These are phyloP conservation scores for Pyrenula aspistea DNA, from an alignment of 495 filamentous ascomycete species.

Conservation along the genomic window DNA sequence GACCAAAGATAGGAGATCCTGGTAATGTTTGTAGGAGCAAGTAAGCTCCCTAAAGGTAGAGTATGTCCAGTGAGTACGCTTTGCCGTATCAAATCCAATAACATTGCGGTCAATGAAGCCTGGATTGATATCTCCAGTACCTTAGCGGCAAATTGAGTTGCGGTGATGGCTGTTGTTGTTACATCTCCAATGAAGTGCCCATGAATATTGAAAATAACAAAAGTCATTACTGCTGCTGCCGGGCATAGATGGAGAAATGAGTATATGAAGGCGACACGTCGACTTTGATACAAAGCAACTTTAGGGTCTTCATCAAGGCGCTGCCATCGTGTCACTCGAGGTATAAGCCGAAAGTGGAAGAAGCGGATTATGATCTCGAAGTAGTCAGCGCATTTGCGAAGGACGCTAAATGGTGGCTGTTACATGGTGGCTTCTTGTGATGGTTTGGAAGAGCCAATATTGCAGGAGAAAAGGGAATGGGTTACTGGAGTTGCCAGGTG, in stretches of 20 bases:
- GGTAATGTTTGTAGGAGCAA: slow-evolving; percentile 11
- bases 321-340: not conserved
- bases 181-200: not conserved
- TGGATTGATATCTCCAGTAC: slow-evolving; percentile 14
- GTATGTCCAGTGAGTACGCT: slow-evolving; percentile 4
- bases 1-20: slow-evolving; percentile 16
- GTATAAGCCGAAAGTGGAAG: not conserved
- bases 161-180: slow-evolving; percentile 1
- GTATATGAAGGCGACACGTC: not conserved
- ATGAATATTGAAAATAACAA: not conserved
- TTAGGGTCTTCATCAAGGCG: not conserved
- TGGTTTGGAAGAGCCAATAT: too few species aligned
- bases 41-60: slow-evolving; percentile 11
- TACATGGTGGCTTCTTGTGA: too few species aligned
- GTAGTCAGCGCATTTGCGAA: too few species aligned
- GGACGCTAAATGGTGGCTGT: too few species aligned
- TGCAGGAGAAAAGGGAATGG: too few species aligned
- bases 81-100: slow-evolving; percentile 6
- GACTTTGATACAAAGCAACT: not conserved
- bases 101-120: slow-evolving; percentile 10
- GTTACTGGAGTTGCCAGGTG: too few species aligned
- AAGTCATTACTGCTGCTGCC: not conserved
- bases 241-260: not conserved
- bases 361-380: too few species aligned
- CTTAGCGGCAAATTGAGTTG: slow-evolving; percentile 13